A percentile compares a stretch with the other conserved stretches of the same genome.
These are phyloP conservation scores for Phycomyces blakesleeanus DNA, from an alignment of 192 early-diverging fungal genomes.

Conservation along the genomic window DNA sequence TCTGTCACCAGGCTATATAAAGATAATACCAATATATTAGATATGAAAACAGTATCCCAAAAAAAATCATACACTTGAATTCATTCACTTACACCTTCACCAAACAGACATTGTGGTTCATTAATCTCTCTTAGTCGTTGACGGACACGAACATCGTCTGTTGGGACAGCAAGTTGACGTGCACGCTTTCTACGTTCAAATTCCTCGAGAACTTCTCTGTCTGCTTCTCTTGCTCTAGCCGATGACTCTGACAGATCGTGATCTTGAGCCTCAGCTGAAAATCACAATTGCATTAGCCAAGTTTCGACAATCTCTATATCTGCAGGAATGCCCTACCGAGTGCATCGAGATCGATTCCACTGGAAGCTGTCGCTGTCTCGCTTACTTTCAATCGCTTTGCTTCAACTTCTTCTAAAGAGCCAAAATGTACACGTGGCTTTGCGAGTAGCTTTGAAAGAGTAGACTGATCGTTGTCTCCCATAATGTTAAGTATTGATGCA, in stretches of 20 bases:
- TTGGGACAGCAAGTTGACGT: slow-evolving; percentile 81
- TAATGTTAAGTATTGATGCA: not conserved
- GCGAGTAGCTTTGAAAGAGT: slow-evolving; percentile 19
- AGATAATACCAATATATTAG: not conserved
- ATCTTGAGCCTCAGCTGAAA: slow-evolving; percentile 29
- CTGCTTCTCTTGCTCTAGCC: slow-evolving; percentile 43
- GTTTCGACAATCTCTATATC: not conserved
- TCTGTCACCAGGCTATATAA: slow-evolving; percentile 63
- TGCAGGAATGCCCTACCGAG: slow-evolving; percentile 10
- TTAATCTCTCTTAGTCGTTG: slow-evolving; percentile 68
- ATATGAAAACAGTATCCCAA: too few species aligned
- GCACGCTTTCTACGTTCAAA: slow-evolving; percentile 76
- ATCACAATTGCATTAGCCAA: not conserved
- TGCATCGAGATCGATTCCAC: slow-evolving; percentile 21
- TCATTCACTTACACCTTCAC: slow-evolving; percentile 72
- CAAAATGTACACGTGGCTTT: slow-evolving; percentile 61
- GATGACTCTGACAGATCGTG: slow-evolving; percentile 45
- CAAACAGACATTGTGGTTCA: slow-evolving; percentile 91
- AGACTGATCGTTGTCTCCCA: slow-evolving; percentile 13
- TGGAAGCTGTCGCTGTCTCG: slow-evolving; percentile 17
- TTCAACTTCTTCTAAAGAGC: slow-evolving; percentile 53
- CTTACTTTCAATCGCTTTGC: slow-evolving; percentile 39
- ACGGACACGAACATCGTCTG: slow-evolving; percentile 79
- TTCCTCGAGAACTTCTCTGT: slow-evolving; percentile 58
- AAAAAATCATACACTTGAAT: too few species aligned